These are phyloP conservation scores for Pistacia atlantica DNA, from an alignment of 345 rosid genomes.

Conservation along the genomic window DNA sequence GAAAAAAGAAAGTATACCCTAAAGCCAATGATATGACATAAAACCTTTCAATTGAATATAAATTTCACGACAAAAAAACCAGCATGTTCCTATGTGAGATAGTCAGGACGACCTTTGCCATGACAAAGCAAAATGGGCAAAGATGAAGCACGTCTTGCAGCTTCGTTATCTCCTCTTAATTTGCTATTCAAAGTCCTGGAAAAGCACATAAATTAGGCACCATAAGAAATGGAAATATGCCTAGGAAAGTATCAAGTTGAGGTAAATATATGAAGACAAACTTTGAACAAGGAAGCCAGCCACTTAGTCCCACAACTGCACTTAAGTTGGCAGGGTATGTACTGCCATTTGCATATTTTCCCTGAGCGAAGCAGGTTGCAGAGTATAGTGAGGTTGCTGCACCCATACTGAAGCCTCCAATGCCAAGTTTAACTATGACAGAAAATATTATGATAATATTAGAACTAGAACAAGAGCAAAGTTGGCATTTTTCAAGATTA, in stretches of 20 bases:
- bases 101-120: conserved; percentile 63
- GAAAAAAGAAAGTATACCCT: neutral
- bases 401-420: conserved; percentile 99
- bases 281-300: conserved; percentile 99
- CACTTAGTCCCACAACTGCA: conserved; percentile 89
- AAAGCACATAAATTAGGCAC: conserved; percentile 12
- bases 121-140: conserved; percentile 85
- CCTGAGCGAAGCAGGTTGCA: conserved; percentile 69
- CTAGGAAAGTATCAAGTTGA: conserved; percentile 13
- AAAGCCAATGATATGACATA: neutral
- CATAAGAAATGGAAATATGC: neutral
- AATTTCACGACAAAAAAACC: neutral
- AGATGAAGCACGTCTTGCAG: conserved; percentile 66
- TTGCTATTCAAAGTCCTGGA: conserved; percentile 64
- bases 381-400: conserved; percentile 88
- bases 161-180: conserved; percentile 53
- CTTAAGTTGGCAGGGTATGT: conserved; percentile 72
- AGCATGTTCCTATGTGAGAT: conserved; percentile 14
- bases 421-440: conserved; percentile 80
- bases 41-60: neutral
- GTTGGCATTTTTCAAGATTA: neutral
- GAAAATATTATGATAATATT: conserved; percentile 21
- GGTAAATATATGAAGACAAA: conserved; percentile 37
- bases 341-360: conserved; percentile 75
- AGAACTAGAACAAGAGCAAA: neutral